These are phyloP conservation scores for Ceratobasidium theobromae DNA, from an alignment of 1,284 basidiomycete species.

Conservation along the genomic window DNA sequence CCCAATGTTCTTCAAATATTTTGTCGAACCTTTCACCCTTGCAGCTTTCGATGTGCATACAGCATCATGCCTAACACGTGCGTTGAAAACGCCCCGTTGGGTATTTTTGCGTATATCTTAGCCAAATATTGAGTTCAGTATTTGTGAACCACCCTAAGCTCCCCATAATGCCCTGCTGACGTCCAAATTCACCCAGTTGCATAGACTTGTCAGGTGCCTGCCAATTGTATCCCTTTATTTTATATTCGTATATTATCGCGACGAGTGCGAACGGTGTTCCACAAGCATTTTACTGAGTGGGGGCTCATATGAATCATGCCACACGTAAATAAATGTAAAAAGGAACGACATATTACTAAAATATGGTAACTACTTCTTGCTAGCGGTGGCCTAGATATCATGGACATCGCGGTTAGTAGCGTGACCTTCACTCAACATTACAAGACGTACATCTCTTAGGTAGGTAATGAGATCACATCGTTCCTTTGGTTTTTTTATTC, in stretches of 20 bases:
- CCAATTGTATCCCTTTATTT: background rate
- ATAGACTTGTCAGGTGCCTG: background rate
- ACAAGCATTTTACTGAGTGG: conserved; percentile 2
- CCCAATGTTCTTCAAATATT: too few relatives aligned
- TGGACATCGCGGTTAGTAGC: background rate
- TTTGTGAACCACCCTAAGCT: too few relatives aligned
- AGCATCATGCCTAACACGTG: too few relatives aligned
- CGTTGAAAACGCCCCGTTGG: too few relatives aligned
- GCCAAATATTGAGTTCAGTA: too few relatives aligned
- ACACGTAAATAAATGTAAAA: conserved; percentile 14
- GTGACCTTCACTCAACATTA: conserved; percentile 14
- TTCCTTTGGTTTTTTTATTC: conserved; percentile 96
- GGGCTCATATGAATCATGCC: background rate
- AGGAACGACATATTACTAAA: background rate
- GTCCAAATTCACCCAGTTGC: too few relatives aligned
- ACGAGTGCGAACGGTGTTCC: background rate
- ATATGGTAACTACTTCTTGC: conserved; percentile 23
- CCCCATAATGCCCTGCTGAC: too few relatives aligned
- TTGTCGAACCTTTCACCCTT: too few relatives aligned
- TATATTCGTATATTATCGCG: background rate
- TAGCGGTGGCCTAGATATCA: too few relatives aligned
- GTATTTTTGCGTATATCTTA: too few relatives aligned
- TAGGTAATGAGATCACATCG: conserved; percentile 84
- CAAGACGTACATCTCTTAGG: conserved; percentile 65
- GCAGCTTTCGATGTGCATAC: too few relatives aligned